Evolutionary conservation across 164 flowering plant genomes (phyloP).

Genomic region (Cinnamomum chago): DNA sequence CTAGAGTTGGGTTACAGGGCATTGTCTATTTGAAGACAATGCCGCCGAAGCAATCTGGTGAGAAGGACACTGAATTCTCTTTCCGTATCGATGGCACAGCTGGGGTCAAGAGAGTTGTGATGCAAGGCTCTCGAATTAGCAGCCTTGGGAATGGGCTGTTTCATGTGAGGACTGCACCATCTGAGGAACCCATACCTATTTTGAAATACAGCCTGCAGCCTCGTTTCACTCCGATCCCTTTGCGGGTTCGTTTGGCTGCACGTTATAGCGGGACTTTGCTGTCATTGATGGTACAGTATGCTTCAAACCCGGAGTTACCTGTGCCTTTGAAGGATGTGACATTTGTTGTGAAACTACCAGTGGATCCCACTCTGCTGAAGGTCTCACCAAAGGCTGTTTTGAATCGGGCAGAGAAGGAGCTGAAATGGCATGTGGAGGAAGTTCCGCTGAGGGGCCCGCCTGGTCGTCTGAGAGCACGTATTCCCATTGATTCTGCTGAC

Average conservation of each 20-base stretch:
- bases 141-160: slow-evolving; percentile 86
- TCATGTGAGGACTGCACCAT: slow-evolving; percentile 68
- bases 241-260: slow-evolving; percentile 76
- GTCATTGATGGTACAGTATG: slow-evolving; percentile 94
- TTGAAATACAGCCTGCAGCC: slow-evolving; percentile 85
- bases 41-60: slow-evolving; percentile 61
- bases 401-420: slow-evolving; percentile 78
- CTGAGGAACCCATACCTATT: slow-evolving; percentile 68
- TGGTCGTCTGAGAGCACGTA: slow-evolving; percentile 67
- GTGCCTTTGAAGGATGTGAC: slow-evolving; percentile 72
- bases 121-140: slow-evolving; percentile 71
- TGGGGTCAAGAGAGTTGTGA: slow-evolving; percentile 69
- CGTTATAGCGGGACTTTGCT: slow-evolving; percentile 88
- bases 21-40: slow-evolving; percentile 66
- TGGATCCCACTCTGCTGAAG: slow-evolving; percentile 79
- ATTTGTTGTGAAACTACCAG: slow-evolving; percentile 73
- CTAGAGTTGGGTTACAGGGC: slow-evolving; percentile 83
- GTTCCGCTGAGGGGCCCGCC: slow-evolving; percentile 76
- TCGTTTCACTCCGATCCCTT: slow-evolving; percentile 70
- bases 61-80: slow-evolving; percentile 89
- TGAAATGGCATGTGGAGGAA: slow-evolving; percentile 86
- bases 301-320: slow-evolving; percentile 68
- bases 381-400: slow-evolving; percentile 89
- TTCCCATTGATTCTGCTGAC: slow-evolving; percentile 75
- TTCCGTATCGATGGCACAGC: slow-evolving; percentile 69